Base-by-base conservation (phyloP, 805 yeast genomes). In the Blastobotrys muscicola region DNA sequence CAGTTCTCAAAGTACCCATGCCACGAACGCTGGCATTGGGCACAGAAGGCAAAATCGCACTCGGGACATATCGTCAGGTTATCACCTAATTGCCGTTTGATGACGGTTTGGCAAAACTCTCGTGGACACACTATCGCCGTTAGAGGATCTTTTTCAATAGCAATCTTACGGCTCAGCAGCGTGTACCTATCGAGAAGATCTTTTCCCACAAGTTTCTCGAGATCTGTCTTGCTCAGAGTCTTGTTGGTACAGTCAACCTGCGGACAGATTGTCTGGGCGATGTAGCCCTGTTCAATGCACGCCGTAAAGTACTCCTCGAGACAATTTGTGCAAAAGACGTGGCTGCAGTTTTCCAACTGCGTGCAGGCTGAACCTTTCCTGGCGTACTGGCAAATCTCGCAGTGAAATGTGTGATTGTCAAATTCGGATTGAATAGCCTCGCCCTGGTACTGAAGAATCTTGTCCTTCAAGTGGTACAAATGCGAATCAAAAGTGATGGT, bases 1-100 rank as follows among this genome's bases (percentile, higher is more conserved):
- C 55, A 51, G 29, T 40, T 38, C 11, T 46, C 45, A 44, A 43
- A 51, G 29, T 51, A 39, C 9, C 55, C 55, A 39, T 51, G 55
- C 55, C 55, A 51, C 6, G 52, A 45, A 32, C 50, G 46, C 23
- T 45, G 36, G 40, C 55, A 51, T 9, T 45, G 40, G 11, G 45
- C 37, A 36, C 55, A 51, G 31, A 51, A 51, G 16, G 55, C 55
- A 33, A 51, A 48, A n/a, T 45, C 38, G 38, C 55, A 51, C 16
- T 42, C 42, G n/a, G 45, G 50, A 37, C 55, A 51, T 9, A 51
- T 44, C 20, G 50, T 40, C 36, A 51, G 45, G n/a, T 44, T 33
- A 36, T 48, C 50, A 16, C 47, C 53, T 13, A 48, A 45, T 29
- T 50, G 45, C 8, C 47, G 39, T 34, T 42, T 43, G 15, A 51